Conservation (phyloP, 352 stramenopile species). For the Elongisporangium senticosum region DNA sequence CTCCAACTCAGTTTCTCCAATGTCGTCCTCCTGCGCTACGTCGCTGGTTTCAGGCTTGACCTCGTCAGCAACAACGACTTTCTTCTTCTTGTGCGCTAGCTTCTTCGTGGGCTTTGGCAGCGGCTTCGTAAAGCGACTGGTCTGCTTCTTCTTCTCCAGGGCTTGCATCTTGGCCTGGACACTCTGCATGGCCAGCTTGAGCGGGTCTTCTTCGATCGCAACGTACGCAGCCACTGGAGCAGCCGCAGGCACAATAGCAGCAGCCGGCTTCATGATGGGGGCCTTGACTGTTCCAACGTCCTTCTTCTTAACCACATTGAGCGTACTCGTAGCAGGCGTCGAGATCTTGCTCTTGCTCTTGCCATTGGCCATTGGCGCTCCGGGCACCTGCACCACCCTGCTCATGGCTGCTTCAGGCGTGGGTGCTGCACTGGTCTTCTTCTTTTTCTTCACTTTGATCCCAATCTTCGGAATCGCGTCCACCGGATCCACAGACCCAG, state of each 20-base stretch:
- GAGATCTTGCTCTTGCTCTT: conserved; percentile 4
- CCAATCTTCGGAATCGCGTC: conserved; percentile 31
- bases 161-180: conserved; percentile 23
- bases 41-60: not conserved
- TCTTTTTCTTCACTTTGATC: conserved; percentile 27
- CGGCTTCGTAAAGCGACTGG: not conserved
- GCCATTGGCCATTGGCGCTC: not conserved
- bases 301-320: not conserved
- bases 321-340: conserved; percentile 1
- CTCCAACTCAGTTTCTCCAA: not conserved
- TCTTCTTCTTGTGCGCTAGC: conserved; percentile 14
- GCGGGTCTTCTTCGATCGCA: conserved; percentile 13
- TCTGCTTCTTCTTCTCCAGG: conserved; percentile 7
- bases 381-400: conserved; percentile 11
- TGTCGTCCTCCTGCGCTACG: conserved; percentile 2
- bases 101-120: conserved; percentile 9
- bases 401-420: conserved; percentile 2
- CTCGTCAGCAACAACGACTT: conserved; percentile 1
- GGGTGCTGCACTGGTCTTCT: not conserved
- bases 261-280: not conserved
- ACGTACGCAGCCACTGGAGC: not conserved
- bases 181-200: conserved; percentile 30
- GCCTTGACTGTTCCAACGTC: conserved; percentile 6
- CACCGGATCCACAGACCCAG: conserved; percentile 12
- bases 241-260: not conserved